Conservation (phyloP, 2,329 filamentous ascomycete species). For the Rutstroemia sp. region DNA sequence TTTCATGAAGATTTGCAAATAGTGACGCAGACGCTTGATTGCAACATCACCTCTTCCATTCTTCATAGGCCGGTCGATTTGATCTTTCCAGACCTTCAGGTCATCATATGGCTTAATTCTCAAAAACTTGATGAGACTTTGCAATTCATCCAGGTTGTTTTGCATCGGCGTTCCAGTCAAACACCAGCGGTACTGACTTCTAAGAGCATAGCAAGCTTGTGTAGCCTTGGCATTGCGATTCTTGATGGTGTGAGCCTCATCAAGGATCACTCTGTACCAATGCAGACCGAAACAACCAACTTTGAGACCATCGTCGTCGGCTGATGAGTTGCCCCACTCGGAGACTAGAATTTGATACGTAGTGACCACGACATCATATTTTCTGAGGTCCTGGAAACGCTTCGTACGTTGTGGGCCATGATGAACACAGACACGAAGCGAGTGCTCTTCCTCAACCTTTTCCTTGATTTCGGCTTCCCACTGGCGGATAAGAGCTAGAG, state of each 20-base stretch:
- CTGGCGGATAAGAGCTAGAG: conserved; percentile 88
- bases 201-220: conserved; percentile 79
- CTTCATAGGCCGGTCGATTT: conserved; percentile 86
- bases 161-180: conserved; percentile 96
- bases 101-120: conserved; percentile 89
- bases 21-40: conserved; percentile 75
- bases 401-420: conserved; percentile 85
- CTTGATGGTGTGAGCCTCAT: conserved; percentile 98
- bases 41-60: conserved; percentile 83
- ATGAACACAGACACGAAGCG: conserved; percentile 77
- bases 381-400: conserved; percentile 64
- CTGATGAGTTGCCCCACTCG: conserved; percentile 68
- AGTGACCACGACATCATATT: conserved; percentile 92
- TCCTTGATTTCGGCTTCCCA: conserved; percentile 92
- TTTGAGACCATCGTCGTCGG: conserved; percentile 54
- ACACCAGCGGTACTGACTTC: conserved; percentile 90
- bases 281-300: conserved; percentile 83
- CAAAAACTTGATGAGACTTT: conserved; percentile 87
- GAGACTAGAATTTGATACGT: conserved; percentile 95
- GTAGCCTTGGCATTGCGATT: conserved; percentile 95
- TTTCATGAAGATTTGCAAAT: conserved; percentile 94
- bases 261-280: conserved; percentile 93
- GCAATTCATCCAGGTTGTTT: conserved; percentile 94
- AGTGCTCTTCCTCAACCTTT: conserved; percentile 64
- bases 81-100: conserved; percentile 78